Percentiles rank a stretch among this genome's conserved stretches.
phyloP scores from a whole-genome alignment of 163 green algal species.

The Scenedesmus sp. region DNA sequence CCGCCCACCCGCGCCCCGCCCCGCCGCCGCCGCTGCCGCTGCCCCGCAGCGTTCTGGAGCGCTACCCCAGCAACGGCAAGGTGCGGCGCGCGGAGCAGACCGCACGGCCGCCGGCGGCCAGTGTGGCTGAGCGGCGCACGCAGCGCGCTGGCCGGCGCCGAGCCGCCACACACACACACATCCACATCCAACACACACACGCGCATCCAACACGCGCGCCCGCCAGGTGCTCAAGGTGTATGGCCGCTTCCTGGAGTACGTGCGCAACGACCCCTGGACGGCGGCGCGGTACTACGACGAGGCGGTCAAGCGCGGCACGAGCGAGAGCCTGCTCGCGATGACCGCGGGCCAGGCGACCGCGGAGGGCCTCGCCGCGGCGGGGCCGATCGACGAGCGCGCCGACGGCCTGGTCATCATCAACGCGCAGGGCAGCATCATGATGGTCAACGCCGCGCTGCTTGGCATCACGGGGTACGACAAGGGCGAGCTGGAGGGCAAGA shows the following conservation, averaged over 20 bases:
- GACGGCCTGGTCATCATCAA: conserved; percentile 65
- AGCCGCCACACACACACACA: too few relatives aligned
- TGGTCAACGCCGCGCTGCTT: conserved; percentile 15
- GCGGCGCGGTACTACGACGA: neutral
- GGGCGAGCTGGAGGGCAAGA: conserved; percentile 66
- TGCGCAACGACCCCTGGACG: conserved; percentile 51
- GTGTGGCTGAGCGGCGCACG: too few relatives aligned
- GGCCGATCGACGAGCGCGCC: conserved; percentile 39
- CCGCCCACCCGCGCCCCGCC: neutral
- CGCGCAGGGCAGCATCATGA: conserved; percentile 25
- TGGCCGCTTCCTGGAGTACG: conserved; percentile 51
- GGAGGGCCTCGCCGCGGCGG: neutral
- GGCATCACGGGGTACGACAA: conserved; percentile 58
- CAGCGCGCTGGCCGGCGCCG: too few relatives aligned
- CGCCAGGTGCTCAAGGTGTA: conserved; percentile 57
- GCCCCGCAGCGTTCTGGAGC: conserved; percentile 55
- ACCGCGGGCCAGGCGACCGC: neutral
- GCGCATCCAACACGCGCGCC: too few relatives aligned
- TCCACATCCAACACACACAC: too few relatives aligned
- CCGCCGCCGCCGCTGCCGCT: neutral
- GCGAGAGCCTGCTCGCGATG: conserved; percentile 28
- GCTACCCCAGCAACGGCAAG: conserved; percentile 54
- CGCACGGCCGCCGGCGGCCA: too few relatives aligned
- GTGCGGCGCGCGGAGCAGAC: too few relatives aligned
- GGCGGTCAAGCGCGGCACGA: conserved; percentile 17